Base-by-base conservation (phyloP, 306 rosid species). In the Oemleria cerasiformis region DNA sequence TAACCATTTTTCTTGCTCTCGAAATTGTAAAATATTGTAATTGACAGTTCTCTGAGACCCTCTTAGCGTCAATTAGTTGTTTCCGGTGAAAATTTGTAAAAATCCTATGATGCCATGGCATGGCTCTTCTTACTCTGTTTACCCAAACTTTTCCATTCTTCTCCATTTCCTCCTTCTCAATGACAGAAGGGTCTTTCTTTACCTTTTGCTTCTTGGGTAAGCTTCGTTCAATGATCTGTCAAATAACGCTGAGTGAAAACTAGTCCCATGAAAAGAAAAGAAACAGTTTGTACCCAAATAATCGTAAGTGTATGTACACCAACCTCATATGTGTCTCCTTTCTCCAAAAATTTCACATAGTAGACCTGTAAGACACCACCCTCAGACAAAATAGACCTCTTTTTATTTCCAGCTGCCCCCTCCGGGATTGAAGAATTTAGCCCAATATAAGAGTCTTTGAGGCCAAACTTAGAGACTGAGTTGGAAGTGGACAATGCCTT, bases 281-380 rank as follows among this genome's bases (percentile, higher is more conserved):
- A 8, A 38, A 67, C 15, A 40, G 54, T 5, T 5, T 13, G 9
- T 23, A 4, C 14, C 12, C 38, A 64, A 51, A 16, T 11, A 53
- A 48, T 23, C 60, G 25, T 9, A 72, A 57, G 59, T 11, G 47
- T 67, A 65, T 49, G 25, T 40, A 47, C 44, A 71, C 55, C 76
- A 82, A 95, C 99, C 99, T 95, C 99, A 50, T 95, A 95, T 51
- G 99, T 82, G 81, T 95, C 99, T 72, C 99, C 97, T 82, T 95
- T 95, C 87, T 95, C 99, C 86, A 92, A 84, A 86, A 95, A 97
- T 88, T 95, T 95, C 70, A 95, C 99, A 77, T 89, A 89, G 77
- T 91, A 89, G 82, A 90, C 83, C 77, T 95, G 99, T 77, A 91
- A 82, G 44, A 89, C 88, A 73, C 99, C 99, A 71, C 97, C 90